These are phyloP conservation scores for Rhodamnia argentea DNA, from an alignment of 345 rosid genomes.

Conservation along the genomic window DNA sequence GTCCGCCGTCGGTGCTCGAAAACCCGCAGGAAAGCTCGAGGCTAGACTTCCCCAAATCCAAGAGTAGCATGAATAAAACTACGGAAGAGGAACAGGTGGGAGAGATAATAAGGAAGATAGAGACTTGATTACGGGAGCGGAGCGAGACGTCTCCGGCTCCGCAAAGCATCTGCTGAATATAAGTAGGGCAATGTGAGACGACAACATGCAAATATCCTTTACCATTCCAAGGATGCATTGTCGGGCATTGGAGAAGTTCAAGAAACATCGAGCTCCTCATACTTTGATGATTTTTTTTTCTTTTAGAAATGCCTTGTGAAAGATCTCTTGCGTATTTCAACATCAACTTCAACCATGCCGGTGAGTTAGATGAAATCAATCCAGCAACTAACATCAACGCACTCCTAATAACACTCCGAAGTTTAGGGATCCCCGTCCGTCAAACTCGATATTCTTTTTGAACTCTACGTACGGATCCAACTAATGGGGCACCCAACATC, in stretches of 20 bases:
- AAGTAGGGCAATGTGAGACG: not conserved
- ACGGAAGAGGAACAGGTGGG: not conserved
- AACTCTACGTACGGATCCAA: not conserved
- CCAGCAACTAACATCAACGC: not conserved
- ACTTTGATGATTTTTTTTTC: not conserved
- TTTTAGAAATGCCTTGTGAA: not conserved
- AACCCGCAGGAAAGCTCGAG: too few species aligned
- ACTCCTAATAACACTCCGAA: not conserved
- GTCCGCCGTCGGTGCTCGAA: constrained; percentile 10
- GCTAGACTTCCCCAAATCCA: too few species aligned
- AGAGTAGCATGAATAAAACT: not conserved
- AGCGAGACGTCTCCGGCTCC: too few species aligned
- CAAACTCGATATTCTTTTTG: fast-evolving
- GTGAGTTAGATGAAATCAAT: not conserved
- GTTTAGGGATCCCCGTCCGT: not conserved
- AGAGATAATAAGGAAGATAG: not conserved
- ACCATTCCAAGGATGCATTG: not conserved
- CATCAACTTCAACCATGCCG: not conserved
- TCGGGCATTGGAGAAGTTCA: not conserved
- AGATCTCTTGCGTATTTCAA: not conserved
- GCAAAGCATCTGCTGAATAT: too few species aligned
- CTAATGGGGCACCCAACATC: not conserved
- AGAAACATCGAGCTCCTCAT: not conserved
- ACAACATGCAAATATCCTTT: not conserved
- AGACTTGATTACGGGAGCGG: not conserved